Evolutionary conservation across 768 basidiomycete genomes (phyloP), one percentile per base, ranked within the genome.

Genomic region (Kockovaella imperatae): DNA sequence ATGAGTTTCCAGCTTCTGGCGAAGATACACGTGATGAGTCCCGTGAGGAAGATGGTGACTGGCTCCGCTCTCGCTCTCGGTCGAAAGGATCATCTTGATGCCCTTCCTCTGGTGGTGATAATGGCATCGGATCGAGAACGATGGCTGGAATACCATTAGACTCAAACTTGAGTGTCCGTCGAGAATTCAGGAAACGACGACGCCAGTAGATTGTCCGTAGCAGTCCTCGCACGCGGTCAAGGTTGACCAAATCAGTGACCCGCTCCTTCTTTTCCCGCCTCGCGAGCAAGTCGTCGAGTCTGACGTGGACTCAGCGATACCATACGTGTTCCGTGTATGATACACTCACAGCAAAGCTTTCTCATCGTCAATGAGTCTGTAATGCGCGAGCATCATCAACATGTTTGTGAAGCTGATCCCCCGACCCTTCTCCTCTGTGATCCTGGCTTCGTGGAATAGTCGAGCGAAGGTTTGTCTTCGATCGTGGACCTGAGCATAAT

Each of bases 381-480:
- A 83, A 66, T 95, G 93, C 1, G 87, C 84, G 32, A 97, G 74
- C 36, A 96, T 73, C 28, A 85, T 66, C 2, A 97, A 77, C 86
- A 93, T 93, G 36, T 81, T 79, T 1, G 82, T 86, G 75, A 96
- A 96, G 20, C 87, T 85, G 51, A 97, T 87, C 7, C 90, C 90
- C 43, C 80, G 77, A 1, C 81, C 80, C 26, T 76, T 77, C 52
- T 83, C 78, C 53, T 82, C 80, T 3, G 81, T 78, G 26, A 90
- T 78, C 56, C 74, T 75, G 2, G 91, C 90, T 74, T 96, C 93
- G 62, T 93, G 84, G 59, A 84, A 89, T 1, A 96, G 72, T 18
- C 84, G 78, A 57, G 79, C 80, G 64, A 85, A 91, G 18, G 82
- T 72, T 3, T 76, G 77, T 55, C 84, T 78, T 34, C 88, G 78